Base-by-base conservation (phyloP, 148 eudicot species). In the Silene uniflora region DNA sequence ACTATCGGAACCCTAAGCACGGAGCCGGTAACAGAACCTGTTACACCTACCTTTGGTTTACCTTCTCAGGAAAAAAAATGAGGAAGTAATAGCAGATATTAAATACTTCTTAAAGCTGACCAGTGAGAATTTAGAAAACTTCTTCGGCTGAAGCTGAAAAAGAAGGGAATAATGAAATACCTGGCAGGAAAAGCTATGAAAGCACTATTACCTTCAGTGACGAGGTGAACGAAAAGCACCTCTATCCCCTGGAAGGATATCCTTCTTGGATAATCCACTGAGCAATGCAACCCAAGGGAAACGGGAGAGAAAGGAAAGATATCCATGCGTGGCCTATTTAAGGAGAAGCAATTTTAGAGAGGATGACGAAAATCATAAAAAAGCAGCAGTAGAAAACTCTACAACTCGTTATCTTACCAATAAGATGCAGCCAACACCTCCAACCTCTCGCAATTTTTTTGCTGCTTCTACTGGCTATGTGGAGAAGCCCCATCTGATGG, bases 241-340 rank as follows among this genome's bases (percentile, higher is more conserved):
- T 76, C 35, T 84, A 81, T 72, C 96, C 96, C 46, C 86, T 91
- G 52, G 89, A 86, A 80, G 89, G 81, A 42, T 91, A 87, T 82
- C n/a, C 89, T 89, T 72, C 81, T 87, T 78, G 84, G 84, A 46
- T 84, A 86, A 69, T 86, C 77, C 58, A 73, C 83, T 71, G 86
- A 86, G 73, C 69, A 79, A 12, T 47, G 67, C 1, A 80, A 65
- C 75, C 59, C 75, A 65, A 83, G 61, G 9, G 77, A 67, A 77
- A 84, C 67, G 66, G 71, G 44, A 65, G 75, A 80, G 76, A 84
- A 78, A 76, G 74, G 23, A 24, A 84, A 77, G 73, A 67, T 32
- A 44, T 80, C 90, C 56, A 83, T 10, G n/a, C n/a, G n/a, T n/a
- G n/a, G n/a, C n/a, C n/a, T n/a, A n/a, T n/a, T n/a, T n/a, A n/a